Base-by-base conservation (phyloP, 1,284 basidiomycete genomes). In the Tausonia pullulans region DNA sequence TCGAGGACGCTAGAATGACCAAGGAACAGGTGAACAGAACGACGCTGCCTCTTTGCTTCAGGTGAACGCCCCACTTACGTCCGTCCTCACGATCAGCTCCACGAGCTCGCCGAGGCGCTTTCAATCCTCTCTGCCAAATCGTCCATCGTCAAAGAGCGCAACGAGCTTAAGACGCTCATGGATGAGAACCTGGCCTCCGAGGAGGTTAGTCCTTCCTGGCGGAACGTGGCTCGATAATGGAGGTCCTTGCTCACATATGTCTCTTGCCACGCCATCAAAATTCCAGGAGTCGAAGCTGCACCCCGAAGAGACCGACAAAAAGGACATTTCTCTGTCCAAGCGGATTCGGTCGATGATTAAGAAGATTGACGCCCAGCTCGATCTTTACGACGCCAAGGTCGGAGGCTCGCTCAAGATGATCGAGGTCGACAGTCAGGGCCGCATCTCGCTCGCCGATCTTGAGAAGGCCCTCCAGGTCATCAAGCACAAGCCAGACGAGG, bases 91-190 rank as follows among this genome's bases (percentile, higher is more conserved):
- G 27, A 27, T 27, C 50, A 65, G 60, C 82, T 98, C 40, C 87
- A 87, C 71, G 95, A 99, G 77, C 83, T 98, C 55, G 87, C 88
- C 57, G 93, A 96, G 72, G 92, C 95, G 1, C 80, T 98, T 61
- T 87, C 88, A 6, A 84, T 98, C 70, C 81, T 98, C 60, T 94
- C 90, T 16, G 88, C 95, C 67, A 95, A 91, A 76, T 97, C 92
- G n/a, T 92, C 88, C 68, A 95, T 98, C 55, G 82, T 97, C 68
- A 94, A 97, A 78, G 95, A 99, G 78, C 86, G 95, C 60, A 86
- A 88, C 71, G 95, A 98, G 76, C 82, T 98, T 14, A 84, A 87
- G 56, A 82, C 82, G 16, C 79, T 99, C 45, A 92, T 98, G 84
- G 86, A 92, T 72, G 92, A 98, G 77, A 95, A 95, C 76, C 75